Base-by-base conservation (phyloP, 1,139 yeast genomes). In the Candida sp. region DNA sequence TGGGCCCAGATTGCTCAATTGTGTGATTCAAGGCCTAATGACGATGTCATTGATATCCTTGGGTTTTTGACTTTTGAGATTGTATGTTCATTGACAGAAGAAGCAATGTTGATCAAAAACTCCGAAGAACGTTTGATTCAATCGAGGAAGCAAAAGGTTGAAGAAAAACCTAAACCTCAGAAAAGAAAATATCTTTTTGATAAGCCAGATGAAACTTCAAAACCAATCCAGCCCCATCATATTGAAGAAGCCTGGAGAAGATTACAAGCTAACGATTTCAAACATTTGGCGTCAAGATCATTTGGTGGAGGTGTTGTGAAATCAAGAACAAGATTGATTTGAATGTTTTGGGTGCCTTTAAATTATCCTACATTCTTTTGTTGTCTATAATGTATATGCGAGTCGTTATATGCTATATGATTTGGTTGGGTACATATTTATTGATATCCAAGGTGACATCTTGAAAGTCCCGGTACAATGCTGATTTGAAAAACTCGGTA, bases 41-140 rank as follows among this genome's bases (percentile, higher is more conserved):
- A 93, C 64, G 99, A 93, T 70, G 97, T 93, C 25, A 84, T 95
- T 50, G 99, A 93, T 70, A 93, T 93, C 37, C 70, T 93, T 38
- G 99, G 99, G 21, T 93, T 93, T 57, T 66, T 93, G 47, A 95
- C 99, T 0, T 93, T 95, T 68, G 99, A 93, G 63, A 90, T 93
- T 60, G 99, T 93, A 3, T 95, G 99, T 56, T 84, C 95, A 8
- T 66, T 93, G 45, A 93, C 99, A 0, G 98, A 93, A 63, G 89
- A 86, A 55, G 98, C 98, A 0, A 74, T 93, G 64, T 79, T 78
- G 48, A 85, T 93, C 37, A 90, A 91, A 55, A 80, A 77, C 43
- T 73, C 81, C 19, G 95, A 87, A 60, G 87, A 83, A 46, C 62
- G 60, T 42, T 55, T 70, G 33, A 57, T 66, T 21, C 75, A 71